Base-by-base conservation (phyloP, 1,284 basidiomycete species). In the Puccinia triticina region DNA sequence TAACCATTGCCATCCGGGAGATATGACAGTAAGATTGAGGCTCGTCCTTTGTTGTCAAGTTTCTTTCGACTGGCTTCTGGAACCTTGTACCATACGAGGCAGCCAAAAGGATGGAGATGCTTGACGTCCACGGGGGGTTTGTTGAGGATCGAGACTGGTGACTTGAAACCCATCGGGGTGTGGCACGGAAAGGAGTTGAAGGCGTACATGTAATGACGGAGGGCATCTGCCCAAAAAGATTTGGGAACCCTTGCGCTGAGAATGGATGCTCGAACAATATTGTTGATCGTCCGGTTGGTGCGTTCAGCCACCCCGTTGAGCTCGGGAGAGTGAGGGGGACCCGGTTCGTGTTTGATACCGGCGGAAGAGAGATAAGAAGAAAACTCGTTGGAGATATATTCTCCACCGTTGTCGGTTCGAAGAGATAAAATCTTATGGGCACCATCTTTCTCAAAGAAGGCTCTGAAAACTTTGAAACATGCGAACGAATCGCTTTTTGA, bases 401-500 rank as follows among this genome's bases (percentile, higher is more conserved):
- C 43, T 5, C 71, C 71, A 7, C 71, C 66, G 34, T 69, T 69
- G 32, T 46, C 71, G 3, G 40, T 8, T 4, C 43, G 71, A 16
- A 73, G 71, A n/a, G 57, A 5, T 10, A 59, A 21, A 59, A 59
- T 59, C 10, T 80, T 83, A 21, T 21, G 8, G 0, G 84, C 85
- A 14, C 84, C 83, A 29, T 83, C 75, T 29, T 83, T 84, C 75
- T 87, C 85, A 5, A 84, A 83, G 77, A 83, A 80, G 0, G 87
- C 85, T 57, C 87, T 86, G 84, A 85, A 89, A 3, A 82, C 53
- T 74, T 85, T 84, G 82, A 89, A 87, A 11, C 87, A 81, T 0
- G 3, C 14, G 3, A 71, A 71, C 1, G 29, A 1, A 1, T 71
- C 23, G 1, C 23, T 26, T 5, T 29, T 32, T 1, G 37, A 23